A percentile compares a stretch with the other conserved stretches of the same genome.
phyloP scores from a whole-genome alignment of 805 yeast species.

The Blastobotrys peoriensis region DNA sequence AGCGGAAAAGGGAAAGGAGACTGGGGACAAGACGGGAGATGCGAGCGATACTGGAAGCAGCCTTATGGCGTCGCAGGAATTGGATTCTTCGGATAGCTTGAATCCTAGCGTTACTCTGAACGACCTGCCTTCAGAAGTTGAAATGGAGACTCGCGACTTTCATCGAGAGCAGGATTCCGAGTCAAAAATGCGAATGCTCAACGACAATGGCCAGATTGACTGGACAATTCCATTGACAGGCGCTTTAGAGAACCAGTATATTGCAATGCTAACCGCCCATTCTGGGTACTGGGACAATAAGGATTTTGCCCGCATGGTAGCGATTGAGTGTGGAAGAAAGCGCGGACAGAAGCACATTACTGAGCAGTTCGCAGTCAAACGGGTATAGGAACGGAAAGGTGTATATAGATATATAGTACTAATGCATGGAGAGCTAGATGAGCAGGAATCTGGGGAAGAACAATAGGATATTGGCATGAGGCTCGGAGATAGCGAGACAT shows the following conservation, averaged over 20 bases:
- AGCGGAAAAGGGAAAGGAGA: background rate
- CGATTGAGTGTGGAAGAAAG: constrained; percentile 31
- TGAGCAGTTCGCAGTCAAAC: constrained; percentile 18
- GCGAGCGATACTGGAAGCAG: background rate
- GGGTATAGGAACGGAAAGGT: no score
- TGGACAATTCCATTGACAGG: constrained; percentile 54
- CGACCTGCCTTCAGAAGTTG: constrained; percentile 16
- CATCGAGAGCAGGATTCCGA: constrained; percentile 25
- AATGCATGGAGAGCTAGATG: no score
- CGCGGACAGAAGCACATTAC: constrained; percentile 26
- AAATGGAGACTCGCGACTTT: constrained; percentile 22
- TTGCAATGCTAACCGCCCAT: constrained; percentile 83
- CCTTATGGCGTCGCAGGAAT: background rate
- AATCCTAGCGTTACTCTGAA: background rate
- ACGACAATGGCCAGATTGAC: constrained; percentile 79
- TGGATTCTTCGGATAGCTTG: background rate
- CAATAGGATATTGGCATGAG: no score
- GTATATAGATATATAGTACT: no score
- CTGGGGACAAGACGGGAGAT: background rate
- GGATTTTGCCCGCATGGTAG: constrained; percentile 63
- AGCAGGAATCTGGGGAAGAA: no score
- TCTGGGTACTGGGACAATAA: constrained; percentile 83
- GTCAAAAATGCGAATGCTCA: constrained; percentile 44
- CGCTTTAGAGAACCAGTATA: constrained; percentile 68
- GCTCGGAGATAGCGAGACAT: no score